phyloP scores from a whole-genome alignment of 345 rosid species.

The Salix dunnii region DNA sequence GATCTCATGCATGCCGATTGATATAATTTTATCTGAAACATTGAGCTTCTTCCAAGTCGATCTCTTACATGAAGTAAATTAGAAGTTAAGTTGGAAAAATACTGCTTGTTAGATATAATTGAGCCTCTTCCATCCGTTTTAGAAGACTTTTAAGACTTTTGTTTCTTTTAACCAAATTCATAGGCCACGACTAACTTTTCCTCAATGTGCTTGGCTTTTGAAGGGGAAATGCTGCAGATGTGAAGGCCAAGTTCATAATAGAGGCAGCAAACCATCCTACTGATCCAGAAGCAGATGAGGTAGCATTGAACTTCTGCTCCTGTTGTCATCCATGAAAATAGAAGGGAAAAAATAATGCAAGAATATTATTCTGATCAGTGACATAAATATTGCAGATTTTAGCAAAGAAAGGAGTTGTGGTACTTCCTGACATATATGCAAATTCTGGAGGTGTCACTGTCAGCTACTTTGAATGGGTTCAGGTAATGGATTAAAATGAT shows the following conservation, averaged over 20 bases:
- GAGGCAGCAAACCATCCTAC: slow-evolving; percentile 99
- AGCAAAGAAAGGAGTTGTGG: slow-evolving; percentile 80
- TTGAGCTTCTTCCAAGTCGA: too few relatives aligned
- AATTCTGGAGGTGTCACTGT: slow-evolving; percentile 98
- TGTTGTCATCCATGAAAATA: not conserved
- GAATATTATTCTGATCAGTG: slow-evolving; percentile 3
- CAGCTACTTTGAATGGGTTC: slow-evolving; percentile 99
- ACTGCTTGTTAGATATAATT: not conserved
- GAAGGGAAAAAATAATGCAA: too few relatives aligned
- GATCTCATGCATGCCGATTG: not conserved
- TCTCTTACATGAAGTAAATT: not conserved
- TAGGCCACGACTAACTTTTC: not conserved
- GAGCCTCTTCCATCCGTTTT: not conserved
- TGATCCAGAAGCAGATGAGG: slow-evolving; percentile 99
- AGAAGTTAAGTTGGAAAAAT: not conserved
- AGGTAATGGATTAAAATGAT: slow-evolving; percentile 40
- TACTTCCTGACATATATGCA: slow-evolving; percentile 98
- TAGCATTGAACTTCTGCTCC: slow-evolving; percentile 16
- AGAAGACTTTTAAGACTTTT: not conserved
- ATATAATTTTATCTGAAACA: not conserved
- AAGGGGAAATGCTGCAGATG: slow-evolving; percentile 90
- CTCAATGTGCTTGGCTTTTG: not conserved
- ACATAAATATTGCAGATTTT: slow-evolving; percentile 57
- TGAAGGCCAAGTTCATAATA: slow-evolving; percentile 87
- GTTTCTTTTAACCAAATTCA: not conserved